These are phyloP conservation scores for Chalciporus piperatus DNA, from an alignment of 768 basidiomycete genomes.

Conservation along the genomic window DNA sequence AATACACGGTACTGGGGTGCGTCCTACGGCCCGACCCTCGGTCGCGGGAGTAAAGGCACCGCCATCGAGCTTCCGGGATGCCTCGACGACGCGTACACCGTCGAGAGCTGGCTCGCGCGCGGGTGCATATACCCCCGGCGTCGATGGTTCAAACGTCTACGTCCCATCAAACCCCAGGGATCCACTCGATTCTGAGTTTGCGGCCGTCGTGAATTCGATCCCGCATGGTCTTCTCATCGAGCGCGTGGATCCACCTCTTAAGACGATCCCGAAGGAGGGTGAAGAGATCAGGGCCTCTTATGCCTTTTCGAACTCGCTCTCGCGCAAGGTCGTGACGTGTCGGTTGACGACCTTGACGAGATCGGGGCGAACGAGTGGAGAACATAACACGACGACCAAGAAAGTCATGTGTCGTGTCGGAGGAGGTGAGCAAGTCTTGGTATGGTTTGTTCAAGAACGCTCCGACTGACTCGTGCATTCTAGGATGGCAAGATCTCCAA, in stretches of 20 bases:
- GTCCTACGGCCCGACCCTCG: conserved; percentile 40
- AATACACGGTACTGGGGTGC: conserved; percentile 41
- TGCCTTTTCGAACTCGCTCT: conserved; percentile 70
- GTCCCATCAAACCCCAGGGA: conserved; percentile 64
- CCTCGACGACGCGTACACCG: conserved; percentile 49
- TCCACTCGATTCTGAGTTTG: conserved; percentile 81
- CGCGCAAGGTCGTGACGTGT: conserved; percentile 74
- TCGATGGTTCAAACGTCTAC: conserved; percentile 61
- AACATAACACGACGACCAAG: conserved; percentile 48
- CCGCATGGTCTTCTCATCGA: conserved; percentile 76
- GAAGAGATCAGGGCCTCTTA: conserved; percentile 85
- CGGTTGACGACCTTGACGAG: conserved; percentile 77
- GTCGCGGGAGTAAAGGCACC: conserved; percentile 45
- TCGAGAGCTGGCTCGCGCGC: conserved; percentile 66
- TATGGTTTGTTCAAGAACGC: background rate
- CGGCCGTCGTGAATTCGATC: conserved; percentile 68
- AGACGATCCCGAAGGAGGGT: conserved; percentile 60
- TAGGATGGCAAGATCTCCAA: conserved; percentile 80
- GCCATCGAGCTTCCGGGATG: conserved; percentile 76
- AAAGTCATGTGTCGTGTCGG: conserved; percentile 93
- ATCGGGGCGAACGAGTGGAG: conserved; percentile 41
- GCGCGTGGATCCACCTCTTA: conserved; percentile 76
- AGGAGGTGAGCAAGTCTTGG: conserved; percentile 54
- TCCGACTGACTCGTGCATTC: background rate
- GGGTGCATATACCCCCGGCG: conserved; percentile 60